Evolutionary conservation across 352 stramenopile genomes (phyloP), one percentile per base, ranked within the genome.

Genomic region (Phytopythium litorale): DNA sequence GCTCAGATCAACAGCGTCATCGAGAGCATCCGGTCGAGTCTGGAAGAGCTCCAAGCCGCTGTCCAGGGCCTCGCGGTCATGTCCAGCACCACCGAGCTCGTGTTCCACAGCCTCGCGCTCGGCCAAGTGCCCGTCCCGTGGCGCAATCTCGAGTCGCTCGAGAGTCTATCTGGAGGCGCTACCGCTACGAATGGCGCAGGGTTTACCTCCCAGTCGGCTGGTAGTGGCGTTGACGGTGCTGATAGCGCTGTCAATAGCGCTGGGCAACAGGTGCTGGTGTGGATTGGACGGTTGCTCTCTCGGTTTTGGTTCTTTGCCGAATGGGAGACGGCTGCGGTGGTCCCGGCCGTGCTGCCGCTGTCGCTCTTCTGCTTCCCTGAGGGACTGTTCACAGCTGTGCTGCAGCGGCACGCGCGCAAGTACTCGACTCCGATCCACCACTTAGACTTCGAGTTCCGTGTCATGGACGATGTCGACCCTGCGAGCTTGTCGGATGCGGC

Each of bases 321-420:
- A 15, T 95, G 86, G 86, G 37, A 67, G 62, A 12, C 50, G 37
- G 55, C 38, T 3, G 15, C 3, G 6, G 55, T 21, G 12, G 23
- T 52, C 18, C 55, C 55, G 16, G 1, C 28, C 16, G 38, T 60
- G 16, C 91, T 86, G 42, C 82, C 79, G 5, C 59, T 94, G 18
- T 73, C 85, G 6, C 71, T 86, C 8, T 92, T 95, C 45, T 79
- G 69, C 37, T 95, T 91, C 32, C 82, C 86, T 0, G 82, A 93
- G 28, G 83, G 82, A 0, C 76, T 95, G 43, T 89, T 95, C 55
- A 95, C 86, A 4, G 85, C 78, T 23, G 77, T 89, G 58, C 53
- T 92, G 16, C 86, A 95, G 70, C 79, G 80, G 8, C 78, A 93
- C 35, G 79, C 86, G 23, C 69, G 85, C 49, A 91, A 84, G 58